Evolutionary conservation across 2,329 filamentous ascomycete genomes (phyloP).

Genomic region (Phialophora chinensis): DNA sequence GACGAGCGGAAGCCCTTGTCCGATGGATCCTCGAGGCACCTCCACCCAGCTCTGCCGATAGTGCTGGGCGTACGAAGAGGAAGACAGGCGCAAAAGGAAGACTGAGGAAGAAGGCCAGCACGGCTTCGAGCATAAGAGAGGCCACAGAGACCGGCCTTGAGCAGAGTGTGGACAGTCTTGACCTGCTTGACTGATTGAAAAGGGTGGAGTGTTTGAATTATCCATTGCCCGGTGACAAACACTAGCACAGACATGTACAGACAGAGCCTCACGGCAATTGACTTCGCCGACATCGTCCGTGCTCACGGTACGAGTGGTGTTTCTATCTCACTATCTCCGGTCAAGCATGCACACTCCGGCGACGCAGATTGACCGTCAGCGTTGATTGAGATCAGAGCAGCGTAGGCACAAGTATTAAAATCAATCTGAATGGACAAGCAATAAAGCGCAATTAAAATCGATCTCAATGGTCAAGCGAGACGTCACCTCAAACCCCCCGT

Average conservation of each 20-base stretch:
- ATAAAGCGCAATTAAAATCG: background rate
- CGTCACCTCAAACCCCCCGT: background rate
- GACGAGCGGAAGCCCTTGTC: conserved; percentile 71
- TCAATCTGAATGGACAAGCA: background rate
- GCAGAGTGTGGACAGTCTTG: conserved; percentile 33
- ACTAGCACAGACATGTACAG: background rate
- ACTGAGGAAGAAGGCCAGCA: conserved; percentile 30
- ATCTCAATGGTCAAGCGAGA: background rate
- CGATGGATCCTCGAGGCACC: conserved; percentile 71
- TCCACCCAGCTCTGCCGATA: conserved; percentile 25
- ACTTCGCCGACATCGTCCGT: background rate
- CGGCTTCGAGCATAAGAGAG: conserved; percentile 23
- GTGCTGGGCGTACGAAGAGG: conserved; percentile 27
- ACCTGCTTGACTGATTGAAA: conserved; percentile 31
- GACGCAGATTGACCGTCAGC: conserved; percentile 15
- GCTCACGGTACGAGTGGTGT: background rate
- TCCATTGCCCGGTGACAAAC: background rate
- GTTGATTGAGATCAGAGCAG: conserved; percentile 20
- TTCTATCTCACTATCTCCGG: background rate
- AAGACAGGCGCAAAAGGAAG: conserved; percentile 24
- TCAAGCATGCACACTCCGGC: conserved; percentile 6
- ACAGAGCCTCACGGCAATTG: background rate
- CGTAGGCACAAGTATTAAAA: background rate
- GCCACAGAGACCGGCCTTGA: conserved; percentile 28
- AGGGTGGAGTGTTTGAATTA: background rate